phyloP scores from a whole-genome alignment of 2,329 filamentous ascomycete species.

The Aspergillus brunneoviolaceus region DNA sequence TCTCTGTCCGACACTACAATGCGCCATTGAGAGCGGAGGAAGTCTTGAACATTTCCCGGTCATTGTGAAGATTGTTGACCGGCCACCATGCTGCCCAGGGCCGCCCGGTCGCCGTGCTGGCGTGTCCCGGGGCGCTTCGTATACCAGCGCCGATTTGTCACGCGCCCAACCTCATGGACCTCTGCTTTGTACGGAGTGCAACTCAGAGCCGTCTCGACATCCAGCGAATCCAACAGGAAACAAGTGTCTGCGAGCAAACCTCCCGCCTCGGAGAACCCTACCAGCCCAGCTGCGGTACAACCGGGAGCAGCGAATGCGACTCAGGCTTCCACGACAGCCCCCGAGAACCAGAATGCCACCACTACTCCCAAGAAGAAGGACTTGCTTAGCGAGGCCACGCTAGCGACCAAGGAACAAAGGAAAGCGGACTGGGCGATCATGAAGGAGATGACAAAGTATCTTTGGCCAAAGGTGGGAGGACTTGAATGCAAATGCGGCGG shows the following conservation, averaged over 20 bases:
- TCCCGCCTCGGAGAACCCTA: slow-evolving; percentile 16
- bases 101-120: slow-evolving; percentile 36
- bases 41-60: not conserved
- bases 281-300: slow-evolving; percentile 18
- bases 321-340: slow-evolving; percentile 23
- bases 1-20: slow-evolving; percentile 16
- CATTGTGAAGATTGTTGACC: slow-evolving; percentile 11
- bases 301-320: slow-evolving; percentile 20
- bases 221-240: slow-evolving; percentile 21
- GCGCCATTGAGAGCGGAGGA: slow-evolving; percentile 22
- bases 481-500: not conserved
- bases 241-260: slow-evolving; percentile 20
- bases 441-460: slow-evolving; percentile 92
- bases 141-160: slow-evolving; percentile 25
- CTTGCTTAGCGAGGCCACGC: slow-evolving; percentile 63
- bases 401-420: slow-evolving; percentile 79
- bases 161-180: slow-evolving; percentile 24
- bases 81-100: slow-evolving; percentile 39
- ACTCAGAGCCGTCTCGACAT: slow-evolving; percentile 32
- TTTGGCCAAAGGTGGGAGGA: slow-evolving; percentile 76
- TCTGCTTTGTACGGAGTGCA: slow-evolving; percentile 26
- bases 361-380: slow-evolving; percentile 55
- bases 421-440: slow-evolving; percentile 98
- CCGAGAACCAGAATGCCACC: slow-evolving; percentile 20
- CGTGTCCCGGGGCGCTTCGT: slow-evolving; percentile 30